These are phyloP conservation scores for Thymus mandschuricus DNA, from an alignment of 257 asterid genomes.

Conservation along the genomic window DNA sequence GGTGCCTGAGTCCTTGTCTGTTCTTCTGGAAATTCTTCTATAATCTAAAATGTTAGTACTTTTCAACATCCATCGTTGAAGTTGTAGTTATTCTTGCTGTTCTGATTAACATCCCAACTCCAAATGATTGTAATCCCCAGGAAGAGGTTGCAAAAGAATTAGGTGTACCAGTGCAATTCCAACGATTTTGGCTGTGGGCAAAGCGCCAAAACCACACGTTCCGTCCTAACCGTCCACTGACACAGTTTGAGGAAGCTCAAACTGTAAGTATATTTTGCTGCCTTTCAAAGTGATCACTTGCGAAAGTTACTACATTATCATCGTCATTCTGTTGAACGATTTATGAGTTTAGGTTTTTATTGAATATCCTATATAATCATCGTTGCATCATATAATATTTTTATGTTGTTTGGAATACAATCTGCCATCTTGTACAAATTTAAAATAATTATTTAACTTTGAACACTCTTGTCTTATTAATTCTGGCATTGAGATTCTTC, in stretches of 20 bases:
- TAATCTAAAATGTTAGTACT: background rate
- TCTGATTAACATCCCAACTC: slow-evolving; percentile 16
- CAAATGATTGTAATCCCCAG: slow-evolving; percentile 42
- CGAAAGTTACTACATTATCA: slow-evolving; percentile 7
- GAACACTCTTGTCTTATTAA: background rate
- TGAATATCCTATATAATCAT: background rate
- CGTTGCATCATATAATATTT: slow-evolving; percentile 4
- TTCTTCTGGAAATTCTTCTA: slow-evolving; percentile 23
- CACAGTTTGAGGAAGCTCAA: slow-evolving; percentile 47
- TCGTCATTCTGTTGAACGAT: slow-evolving; percentile 26
- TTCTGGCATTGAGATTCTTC: background rate
- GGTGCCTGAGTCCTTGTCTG: background rate
- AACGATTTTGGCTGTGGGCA: slow-evolving; percentile 60
- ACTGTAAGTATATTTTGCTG: slow-evolving; percentile 38
- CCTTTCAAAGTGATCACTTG: slow-evolving; percentile 15
- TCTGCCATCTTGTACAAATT: slow-evolving; percentile 5
- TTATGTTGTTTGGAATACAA: slow-evolving; percentile 15
- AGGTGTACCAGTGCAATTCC: slow-evolving; percentile 49
- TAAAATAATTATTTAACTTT: background rate
- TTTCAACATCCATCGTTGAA: slow-evolving; percentile 12
- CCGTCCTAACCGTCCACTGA: slow-evolving; percentile 50
- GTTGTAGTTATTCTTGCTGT: slow-evolving; percentile 5
- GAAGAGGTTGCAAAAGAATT: slow-evolving; percentile 54
- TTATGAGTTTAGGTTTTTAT: slow-evolving; percentile 15
- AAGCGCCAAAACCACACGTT: slow-evolving; percentile 48